A percentile compares a stretch with the other conserved stretches of the same genome.
Evolutionary conservation across 2,329 filamentous ascomycete species (phyloP).

Genomic region (Ciborinia camelliae): DNA sequence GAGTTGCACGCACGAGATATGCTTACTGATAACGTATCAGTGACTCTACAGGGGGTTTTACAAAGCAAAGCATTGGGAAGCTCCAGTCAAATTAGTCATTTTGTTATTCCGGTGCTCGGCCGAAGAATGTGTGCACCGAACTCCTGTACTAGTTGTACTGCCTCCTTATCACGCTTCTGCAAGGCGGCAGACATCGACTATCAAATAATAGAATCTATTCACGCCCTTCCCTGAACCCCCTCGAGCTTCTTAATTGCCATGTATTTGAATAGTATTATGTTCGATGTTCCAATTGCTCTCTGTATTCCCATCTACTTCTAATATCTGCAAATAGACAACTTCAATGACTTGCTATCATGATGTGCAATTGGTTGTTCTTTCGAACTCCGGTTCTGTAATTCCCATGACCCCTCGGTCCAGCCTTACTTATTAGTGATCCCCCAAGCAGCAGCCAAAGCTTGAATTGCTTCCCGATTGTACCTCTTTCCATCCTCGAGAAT

Average conservation of each 20-base stretch:
- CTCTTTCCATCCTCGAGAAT: conserved; percentile 25
- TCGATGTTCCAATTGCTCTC: not conserved
- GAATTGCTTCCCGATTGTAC: conserved; percentile 25
- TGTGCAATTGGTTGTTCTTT: not conserved
- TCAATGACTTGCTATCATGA: not conserved
- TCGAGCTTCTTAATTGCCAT: not conserved
- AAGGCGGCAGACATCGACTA: not conserved
- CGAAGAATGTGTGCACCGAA: not conserved
- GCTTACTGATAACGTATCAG: conserved; percentile 15
- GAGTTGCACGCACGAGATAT: not conserved
- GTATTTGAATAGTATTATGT: not conserved
- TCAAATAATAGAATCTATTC: not conserved
- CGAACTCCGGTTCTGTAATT: not conserved
- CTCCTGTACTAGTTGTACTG: not conserved
- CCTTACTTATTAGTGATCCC: not conserved
- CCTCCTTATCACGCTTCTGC: not conserved
- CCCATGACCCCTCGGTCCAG: not conserved
- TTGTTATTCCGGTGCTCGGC: not conserved
- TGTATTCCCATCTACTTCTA: not conserved
- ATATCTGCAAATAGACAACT: not conserved
- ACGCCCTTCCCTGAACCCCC: not conserved
- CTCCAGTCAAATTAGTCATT: not conserved
- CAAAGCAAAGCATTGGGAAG: not conserved
- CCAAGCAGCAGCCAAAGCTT: conserved; percentile 18
- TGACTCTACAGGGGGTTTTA: not conserved